Percentiles rank a stretch among this genome's conserved stretches.
Conservation (phyloP, 2,329 filamentous ascomycete species). For the Xylaria sp. region DNA sequence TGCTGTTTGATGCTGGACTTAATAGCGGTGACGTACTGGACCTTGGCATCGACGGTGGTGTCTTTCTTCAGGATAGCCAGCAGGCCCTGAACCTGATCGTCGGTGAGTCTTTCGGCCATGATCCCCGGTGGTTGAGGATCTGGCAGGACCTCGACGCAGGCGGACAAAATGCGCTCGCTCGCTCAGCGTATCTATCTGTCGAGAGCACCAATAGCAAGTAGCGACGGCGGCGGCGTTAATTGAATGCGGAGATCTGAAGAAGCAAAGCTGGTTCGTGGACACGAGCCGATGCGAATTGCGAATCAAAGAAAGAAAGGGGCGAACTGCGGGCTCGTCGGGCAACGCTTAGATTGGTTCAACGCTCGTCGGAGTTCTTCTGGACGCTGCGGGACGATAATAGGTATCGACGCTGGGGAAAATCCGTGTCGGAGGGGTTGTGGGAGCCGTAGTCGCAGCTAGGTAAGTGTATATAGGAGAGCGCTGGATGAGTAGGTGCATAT, state of each 20-base stretch:
- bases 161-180: conserved; percentile 32
- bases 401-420: conserved; percentile 2
- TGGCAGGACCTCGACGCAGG: conserved; percentile 34
- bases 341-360: not conserved
- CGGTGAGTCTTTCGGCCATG: conserved; percentile 69
- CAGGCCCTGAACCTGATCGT: conserved; percentile 68
- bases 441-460: not conserved
- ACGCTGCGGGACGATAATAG: conserved; percentile 6
- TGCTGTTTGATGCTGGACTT: conserved; percentile 94
- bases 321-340: not conserved
- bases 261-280: not conserved
- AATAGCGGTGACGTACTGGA: conserved; percentile 76
- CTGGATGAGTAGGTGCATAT: not conserved
- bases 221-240: conserved; percentile 4
- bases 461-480: not conserved
- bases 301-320: not conserved
- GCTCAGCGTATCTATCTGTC: conserved; percentile 2
- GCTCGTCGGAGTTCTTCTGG: not conserved
- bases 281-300: not conserved
- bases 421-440: conserved; percentile 15
- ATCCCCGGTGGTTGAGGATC: conserved; percentile 45
- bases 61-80: conserved; percentile 68
- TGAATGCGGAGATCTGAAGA: conserved; percentile 16
- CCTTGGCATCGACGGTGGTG: conserved; percentile 74
- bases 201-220: not conserved